Percentiles rank a stretch among this genome's conserved stretches.
Conservation (phyloP, 2,329 filamentous ascomycete genomes). For the Phoma sp. region DNA sequence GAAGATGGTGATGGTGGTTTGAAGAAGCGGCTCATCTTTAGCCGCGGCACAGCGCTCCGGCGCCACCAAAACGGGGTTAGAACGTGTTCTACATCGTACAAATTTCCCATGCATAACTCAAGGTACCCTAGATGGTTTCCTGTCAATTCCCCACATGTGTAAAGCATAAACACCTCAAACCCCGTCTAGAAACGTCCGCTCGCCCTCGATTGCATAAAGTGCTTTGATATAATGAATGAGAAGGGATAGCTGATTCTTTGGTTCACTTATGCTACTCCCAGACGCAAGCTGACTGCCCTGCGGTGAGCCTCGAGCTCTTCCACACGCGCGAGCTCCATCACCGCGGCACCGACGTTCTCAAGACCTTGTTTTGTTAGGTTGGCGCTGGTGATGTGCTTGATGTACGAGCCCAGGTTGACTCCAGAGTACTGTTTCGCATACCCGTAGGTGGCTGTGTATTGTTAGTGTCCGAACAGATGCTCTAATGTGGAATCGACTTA, state of each 20-base stretch:
- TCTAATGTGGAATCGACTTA: conserved; percentile 50
- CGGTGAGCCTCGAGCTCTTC: conserved; percentile 95
- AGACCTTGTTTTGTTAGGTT: conserved; percentile 87
- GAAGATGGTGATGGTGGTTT: neutral
- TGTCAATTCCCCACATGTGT: conserved; percentile 6
- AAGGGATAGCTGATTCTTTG: conserved; percentile 3
- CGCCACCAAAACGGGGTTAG: neutral
- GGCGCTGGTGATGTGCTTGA: conserved; percentile 97
- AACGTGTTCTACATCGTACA: conserved; percentile 9
- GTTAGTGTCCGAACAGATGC: conserved; percentile 6
- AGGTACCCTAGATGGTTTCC: conserved; percentile 10
- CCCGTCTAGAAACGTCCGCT: conserved; percentile 4
- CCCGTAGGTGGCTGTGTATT: conserved; percentile 82
- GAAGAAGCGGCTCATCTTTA: conserved; percentile 1
- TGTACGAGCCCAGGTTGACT: conserved; percentile 92
- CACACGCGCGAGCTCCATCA: conserved; percentile 93
- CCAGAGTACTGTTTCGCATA: conserved; percentile 99
- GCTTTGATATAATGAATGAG: neutral
- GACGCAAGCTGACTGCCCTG: conserved; percentile 70
- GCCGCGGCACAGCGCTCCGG: conserved; percentile 8
- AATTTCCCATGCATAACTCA: conserved; percentile 8
- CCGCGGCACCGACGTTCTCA: conserved; percentile 81
- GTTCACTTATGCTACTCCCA: conserved; percentile 50
- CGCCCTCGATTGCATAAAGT: conserved; percentile 5
- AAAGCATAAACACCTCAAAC: conserved; percentile 20